Evolutionary conservation across 2,329 filamentous ascomycete genomes (phyloP), one percentile per base, ranked within the genome.

Genomic region (Fusarium keratoplasticum): DNA sequence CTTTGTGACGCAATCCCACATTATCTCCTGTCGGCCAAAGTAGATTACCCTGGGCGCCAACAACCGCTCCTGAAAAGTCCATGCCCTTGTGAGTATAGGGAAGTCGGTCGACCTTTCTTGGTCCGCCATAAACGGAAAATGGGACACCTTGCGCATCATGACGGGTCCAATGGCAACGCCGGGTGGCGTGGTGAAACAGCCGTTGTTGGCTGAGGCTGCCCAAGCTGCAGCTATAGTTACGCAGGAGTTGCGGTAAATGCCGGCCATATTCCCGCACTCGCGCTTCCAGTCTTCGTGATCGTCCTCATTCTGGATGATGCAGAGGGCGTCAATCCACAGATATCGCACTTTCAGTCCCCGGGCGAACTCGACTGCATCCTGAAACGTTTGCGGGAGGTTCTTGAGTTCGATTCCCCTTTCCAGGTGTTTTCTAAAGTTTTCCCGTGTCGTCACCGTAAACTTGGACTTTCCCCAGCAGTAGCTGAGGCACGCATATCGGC

Each of bases 391-490:
- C 22, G 40, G 40, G 3, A 42, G 40, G 40, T 9, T 7, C 3
- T 8, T 2, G 1, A 14, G 4, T 2, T 42, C 20, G 2, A 42
- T 22, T 22, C 40, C 40, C 2, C 0, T 3, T 22, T 42, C 11
- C 0, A 42, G 13, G 40, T 42, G 20, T 1, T 2, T 0, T 5
- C 5, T 5, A 13, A 42, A 0, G 6, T 42, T 42, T 4, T 5
- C 40, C 0, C 4, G 40, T 5, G 20, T 42, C 5, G 40, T 42
- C 3, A 22, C 7, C 0, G 4, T 8, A 22, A 42, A 42, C 20
- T 22, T 4, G 1, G 40, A 42, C 40, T 14, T 42, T 14, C 40
- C 40, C 40, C 20, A 42, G 6, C 40, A 42, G 20, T 42, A 42
- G 20, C 40, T 42, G 40, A 42, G 20, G n/a, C 40, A 42, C 20